These are phyloP conservation scores for Echinosophora koreensis DNA, from an alignment of 306 rosid species.

Conservation along the genomic window DNA sequence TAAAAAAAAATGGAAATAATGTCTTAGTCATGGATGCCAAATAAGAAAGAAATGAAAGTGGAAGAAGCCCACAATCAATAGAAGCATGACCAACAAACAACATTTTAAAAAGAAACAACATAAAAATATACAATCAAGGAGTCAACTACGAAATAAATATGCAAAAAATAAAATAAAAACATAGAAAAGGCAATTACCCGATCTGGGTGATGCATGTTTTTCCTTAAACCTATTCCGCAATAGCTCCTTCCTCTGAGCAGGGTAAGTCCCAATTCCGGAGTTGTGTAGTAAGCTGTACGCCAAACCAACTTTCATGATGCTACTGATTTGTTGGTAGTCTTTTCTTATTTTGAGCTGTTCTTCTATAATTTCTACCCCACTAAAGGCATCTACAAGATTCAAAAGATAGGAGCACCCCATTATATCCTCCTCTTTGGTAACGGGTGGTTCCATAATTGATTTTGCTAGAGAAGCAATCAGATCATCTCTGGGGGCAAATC, in stretches of 20 bases:
- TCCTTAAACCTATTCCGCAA: conserved; percentile 79
- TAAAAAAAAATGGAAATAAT: conserved; percentile 22
- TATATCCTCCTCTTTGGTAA: conserved; percentile 77
- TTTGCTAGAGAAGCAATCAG: conserved; percentile 82
- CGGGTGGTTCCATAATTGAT: conserved; percentile 79
- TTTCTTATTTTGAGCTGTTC: conserved; percentile 84
- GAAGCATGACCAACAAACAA: conserved; percentile 38
- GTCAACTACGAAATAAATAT: conserved; percentile 18
- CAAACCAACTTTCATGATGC: conserved; percentile 95
- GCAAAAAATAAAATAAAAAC: conserved; percentile 22
- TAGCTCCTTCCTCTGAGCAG: conserved; percentile 77
- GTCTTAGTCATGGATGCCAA: conserved; percentile 33
- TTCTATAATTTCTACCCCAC: conserved; percentile 93
- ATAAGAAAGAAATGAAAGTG: conserved; percentile 20
- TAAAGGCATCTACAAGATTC: conserved; percentile 88
- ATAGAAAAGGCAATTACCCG: conserved; percentile 58
- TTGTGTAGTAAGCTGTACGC: conserved; percentile 81
- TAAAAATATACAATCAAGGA: conserved; percentile 25
- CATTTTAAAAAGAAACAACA: conserved; percentile 14
- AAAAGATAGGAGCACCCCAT: conserved; percentile 80
- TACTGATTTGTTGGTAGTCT: conserved; percentile 80
- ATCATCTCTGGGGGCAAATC: conserved; percentile 84
- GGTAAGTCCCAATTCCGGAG: conserved; percentile 74
- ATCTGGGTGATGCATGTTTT: conserved; percentile 69
- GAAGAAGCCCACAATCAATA: conserved; percentile 34